Evolutionary conservation across 2,329 filamentous ascomycete genomes (phyloP).

Genomic region (Alternaria gaisen): DNA sequence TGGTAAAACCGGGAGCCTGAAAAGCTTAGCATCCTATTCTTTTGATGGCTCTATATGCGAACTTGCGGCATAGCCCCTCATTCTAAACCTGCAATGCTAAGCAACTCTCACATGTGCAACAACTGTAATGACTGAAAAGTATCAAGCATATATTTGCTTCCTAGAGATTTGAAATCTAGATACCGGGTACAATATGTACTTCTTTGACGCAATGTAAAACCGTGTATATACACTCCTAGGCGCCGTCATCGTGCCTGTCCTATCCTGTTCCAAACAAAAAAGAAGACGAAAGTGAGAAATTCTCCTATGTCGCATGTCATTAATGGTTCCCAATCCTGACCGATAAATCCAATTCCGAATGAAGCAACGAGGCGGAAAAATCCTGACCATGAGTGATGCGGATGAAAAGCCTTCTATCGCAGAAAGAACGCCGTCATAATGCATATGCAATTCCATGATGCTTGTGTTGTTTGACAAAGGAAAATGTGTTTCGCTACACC

Average conservation of each 20-base stretch:
- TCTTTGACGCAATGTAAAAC: not conserved
- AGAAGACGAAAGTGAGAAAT: not conserved
- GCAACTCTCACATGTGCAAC: not conserved
- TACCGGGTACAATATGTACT: not conserved
- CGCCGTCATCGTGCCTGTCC: not conserved
- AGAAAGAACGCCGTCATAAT: conserved; percentile 18
- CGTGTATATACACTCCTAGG: conserved; percentile 6
- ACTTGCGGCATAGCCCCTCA: not conserved
- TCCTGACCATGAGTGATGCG: not conserved
- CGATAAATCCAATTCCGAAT: not conserved
- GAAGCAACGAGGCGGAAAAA: not conserved
- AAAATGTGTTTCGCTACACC: conserved; percentile 1
- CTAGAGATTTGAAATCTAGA: not conserved
- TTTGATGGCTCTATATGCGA: not conserved
- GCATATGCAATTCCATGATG: conserved; percentile 21
- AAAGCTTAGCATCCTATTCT: not conserved
- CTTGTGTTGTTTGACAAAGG: conserved; percentile 1
- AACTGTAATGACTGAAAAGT: not conserved
- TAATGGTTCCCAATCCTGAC: not conserved
- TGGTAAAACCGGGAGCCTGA: not conserved
- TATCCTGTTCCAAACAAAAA: not conserved
- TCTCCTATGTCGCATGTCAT: not conserved
- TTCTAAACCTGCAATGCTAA: not conserved
- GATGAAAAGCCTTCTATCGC: not conserved
- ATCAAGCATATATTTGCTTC: not conserved